These are phyloP conservation scores for Aspergillus heteromorphus DNA, from an alignment of 495 filamentous ascomycete species.

Conservation along the genomic window DNA sequence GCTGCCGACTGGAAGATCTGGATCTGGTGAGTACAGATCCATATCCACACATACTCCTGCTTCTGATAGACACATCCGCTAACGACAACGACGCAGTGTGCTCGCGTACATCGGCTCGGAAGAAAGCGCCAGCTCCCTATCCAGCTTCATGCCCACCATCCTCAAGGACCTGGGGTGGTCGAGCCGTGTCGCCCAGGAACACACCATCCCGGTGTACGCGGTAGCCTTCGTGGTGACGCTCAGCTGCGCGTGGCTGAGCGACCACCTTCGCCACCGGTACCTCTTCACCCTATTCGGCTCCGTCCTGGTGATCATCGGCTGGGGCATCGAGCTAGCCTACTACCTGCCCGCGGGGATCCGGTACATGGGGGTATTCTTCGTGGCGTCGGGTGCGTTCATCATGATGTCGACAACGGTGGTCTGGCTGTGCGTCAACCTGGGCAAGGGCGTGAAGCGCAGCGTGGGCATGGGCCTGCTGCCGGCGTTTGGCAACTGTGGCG, in stretches of 20 bases:
- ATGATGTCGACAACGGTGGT: constrained; percentile 41
- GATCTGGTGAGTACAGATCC: constrained; percentile 24
- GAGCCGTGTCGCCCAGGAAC: constrained; percentile 44
- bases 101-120: constrained; percentile 42
- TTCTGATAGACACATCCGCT: background rate
- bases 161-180: constrained; percentile 53
- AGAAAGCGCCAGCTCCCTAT: constrained; percentile 45
- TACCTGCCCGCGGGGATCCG: constrained; percentile 28
- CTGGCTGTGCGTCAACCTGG: constrained; percentile 52
- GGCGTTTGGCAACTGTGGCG: constrained; percentile 48
- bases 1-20: constrained; percentile 47
- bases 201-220: constrained; percentile 54
- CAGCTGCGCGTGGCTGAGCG: constrained; percentile 39
- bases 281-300: constrained; percentile 46
- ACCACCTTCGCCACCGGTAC: constrained; percentile 45
- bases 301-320: constrained; percentile 43
- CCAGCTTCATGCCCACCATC: constrained; percentile 54
- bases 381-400: constrained; percentile 43
- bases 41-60: too few relatives aligned
- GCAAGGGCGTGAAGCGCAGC: constrained; percentile 54
- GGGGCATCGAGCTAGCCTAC: constrained; percentile 44
- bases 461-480: constrained; percentile 48
- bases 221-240: constrained; percentile 44
- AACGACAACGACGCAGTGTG: background rate
- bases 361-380: constrained; percentile 48